Percentiles rank a stretch among this genome's conserved stretches.
Conservation (phyloP, 352 stramenopile genomes). For the Elongisporangium undulatum region DNA sequence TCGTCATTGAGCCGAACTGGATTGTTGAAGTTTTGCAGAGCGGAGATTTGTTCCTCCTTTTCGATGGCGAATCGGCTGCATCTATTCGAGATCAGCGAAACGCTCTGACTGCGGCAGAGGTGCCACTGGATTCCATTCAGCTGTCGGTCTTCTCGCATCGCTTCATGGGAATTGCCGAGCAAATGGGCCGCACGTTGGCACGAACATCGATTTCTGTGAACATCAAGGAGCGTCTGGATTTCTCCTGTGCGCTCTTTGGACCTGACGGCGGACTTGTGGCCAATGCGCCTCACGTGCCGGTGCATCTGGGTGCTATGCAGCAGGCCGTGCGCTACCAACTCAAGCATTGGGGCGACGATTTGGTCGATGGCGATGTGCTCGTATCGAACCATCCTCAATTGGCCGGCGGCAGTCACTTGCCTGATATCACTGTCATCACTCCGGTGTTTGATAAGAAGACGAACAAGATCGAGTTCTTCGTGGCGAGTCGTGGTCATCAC, state of each 20-base stretch:
- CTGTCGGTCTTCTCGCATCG: constrained; percentile 96
- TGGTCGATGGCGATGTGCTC: constrained; percentile 96
- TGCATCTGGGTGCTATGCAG: constrained; percentile 99
- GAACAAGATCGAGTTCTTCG: constrained; percentile 96
- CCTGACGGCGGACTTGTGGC: constrained; percentile 97
- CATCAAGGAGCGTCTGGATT: constrained; percentile 99
- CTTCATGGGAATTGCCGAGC: constrained; percentile 99
- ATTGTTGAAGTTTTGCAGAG: constrained; percentile 89
- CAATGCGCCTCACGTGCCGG: constrained; percentile 98
- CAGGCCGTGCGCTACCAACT: constrained; percentile 96
- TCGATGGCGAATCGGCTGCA: constrained; percentile 25
- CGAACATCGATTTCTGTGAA: constrained; percentile 97
- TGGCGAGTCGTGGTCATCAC: constrained; percentile 97
- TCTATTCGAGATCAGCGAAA: constrained; percentile 12
- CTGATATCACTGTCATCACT: constrained; percentile 99
- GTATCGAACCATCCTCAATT: constrained; percentile 99
- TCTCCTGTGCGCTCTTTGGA: constrained; percentile 98
- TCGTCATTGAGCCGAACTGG: constrained; percentile 97
- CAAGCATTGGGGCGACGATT: constrained; percentile 85
- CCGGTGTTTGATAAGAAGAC: constrained; percentile 93
- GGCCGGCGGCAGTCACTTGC: constrained; percentile 95
- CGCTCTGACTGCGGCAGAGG: constrained; percentile 21
- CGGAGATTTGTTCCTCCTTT: constrained; percentile 94
- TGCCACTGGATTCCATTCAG: constrained; percentile 93
- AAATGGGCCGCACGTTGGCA: constrained; percentile 98